A percentile compares a stretch with the other conserved stretches of the same genome.
phyloP scores from a whole-genome alignment of 2,329 filamentous ascomycete species.

The Grosmannia huntii region DNA sequence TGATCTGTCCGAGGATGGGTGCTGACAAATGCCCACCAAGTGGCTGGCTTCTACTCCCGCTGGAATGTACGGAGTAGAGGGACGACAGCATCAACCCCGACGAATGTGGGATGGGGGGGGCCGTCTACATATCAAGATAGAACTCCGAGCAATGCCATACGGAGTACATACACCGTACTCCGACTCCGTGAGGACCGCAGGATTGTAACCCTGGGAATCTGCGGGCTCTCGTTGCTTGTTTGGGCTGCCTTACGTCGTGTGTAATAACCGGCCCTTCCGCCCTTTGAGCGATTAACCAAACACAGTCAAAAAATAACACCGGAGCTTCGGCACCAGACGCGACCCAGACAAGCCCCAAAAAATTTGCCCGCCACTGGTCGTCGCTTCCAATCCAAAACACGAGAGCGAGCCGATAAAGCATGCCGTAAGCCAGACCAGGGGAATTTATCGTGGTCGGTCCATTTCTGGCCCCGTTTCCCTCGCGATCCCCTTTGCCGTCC shows the following conservation, averaged over 20 bases:
- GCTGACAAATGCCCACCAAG: not conserved
- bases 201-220: not conserved
- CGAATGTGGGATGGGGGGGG: not conserved
- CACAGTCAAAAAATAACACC: not conserved
- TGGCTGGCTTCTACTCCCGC: not conserved
- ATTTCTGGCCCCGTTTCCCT: not conserved
- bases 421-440: not conserved
- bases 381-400: constrained; percentile 1
- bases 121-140: too few species aligned
- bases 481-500: not conserved
- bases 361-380: constrained; percentile 1
- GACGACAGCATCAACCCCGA: not conserved
- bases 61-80: not conserved
- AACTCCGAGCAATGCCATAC: not conserved
- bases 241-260: not conserved
- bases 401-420: not conserved
- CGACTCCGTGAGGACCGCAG: too few species aligned
- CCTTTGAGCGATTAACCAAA: not conserved
- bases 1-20: too few species aligned
- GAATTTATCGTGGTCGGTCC: not conserved
- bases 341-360: not conserved
- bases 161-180: too few species aligned
- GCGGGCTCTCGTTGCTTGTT: not conserved
- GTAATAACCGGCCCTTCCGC: not conserved
- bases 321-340: constrained; percentile 2